Base-by-base conservation (phyloP, 2,329 filamentous ascomycete species). In the Trichocomaceae sp. region DNA sequence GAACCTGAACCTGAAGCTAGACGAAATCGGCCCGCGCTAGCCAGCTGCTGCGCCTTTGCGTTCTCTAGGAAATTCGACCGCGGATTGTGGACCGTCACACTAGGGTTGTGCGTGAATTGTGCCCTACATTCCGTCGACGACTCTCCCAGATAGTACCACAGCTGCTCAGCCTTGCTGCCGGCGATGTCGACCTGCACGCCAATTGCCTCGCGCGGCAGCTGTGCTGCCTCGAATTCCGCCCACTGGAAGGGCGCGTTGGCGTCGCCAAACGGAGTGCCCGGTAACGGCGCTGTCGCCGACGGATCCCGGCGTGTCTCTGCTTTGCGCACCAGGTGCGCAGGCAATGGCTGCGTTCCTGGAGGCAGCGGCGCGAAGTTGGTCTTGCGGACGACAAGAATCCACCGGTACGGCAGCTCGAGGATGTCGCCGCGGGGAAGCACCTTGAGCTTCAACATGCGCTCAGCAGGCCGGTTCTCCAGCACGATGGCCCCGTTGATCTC, bases 401-500 rank as follows among this genome's bases (percentile, higher is more conserved):
- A 77, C 50, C 74, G 67, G 65, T 77, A 75, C 57, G 88, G 86
- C 66, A 90, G 80, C 64, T 84, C 80, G 47, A 87, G 82, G 68
- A 70, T 64, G 58, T 73, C 70, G 54, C 68, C 74, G 69, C 87
- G 85, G 35, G 93, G 92, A 62, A 97, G 77, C 59, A 96, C 80
- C 63, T 95, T 88, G 41, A 97, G 72, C 26, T 96, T 76, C 20
- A 95, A 72, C 55, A 80, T 87, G 66, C 87, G 81, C 73, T 96
- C 92, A 52, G 83, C 83, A 17, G 74, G 75, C 57, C 88, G 79
- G 61, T 96, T 97, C 72, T 96, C 88, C 22, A 93, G 79, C 47
- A 99, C 85, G 52, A 90, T 78, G 51, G 90, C 93, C 37, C 90
- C 93, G 71, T 95, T 95, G 42, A 97, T 93, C 55, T 97, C 88